Base-by-base conservation (phyloP, 805 yeast species). In the Pichia kluyveri region DNA sequence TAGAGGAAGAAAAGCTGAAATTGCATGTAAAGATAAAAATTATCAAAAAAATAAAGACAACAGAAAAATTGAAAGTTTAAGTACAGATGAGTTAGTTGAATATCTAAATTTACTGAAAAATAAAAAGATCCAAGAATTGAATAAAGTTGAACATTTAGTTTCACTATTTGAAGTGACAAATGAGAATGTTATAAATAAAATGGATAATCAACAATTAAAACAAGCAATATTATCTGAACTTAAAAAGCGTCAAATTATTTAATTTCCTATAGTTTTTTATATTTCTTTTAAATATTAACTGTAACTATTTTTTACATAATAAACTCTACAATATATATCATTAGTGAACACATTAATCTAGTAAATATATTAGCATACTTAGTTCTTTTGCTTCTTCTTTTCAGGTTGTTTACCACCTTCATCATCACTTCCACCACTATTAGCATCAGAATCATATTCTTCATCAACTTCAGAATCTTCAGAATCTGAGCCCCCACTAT, bases 391-490 rank as follows among this genome's bases (percentile, higher is more conserved):
- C 45, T 54, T 55, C 37, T 55, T 55, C 39, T 37, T 42, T 27
- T 47, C 47, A 2, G 53, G 55, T 40, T 54, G 50, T 10, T 30
- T 68, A 39, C 56, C 56, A 17, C 54, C 63, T 26, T 54, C 52
- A 15, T 30, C 68, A 38, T 56, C 57, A 17, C 55, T 63, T 26
- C 57, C 53, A 40, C 54, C 69, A 46, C 60, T 59, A 36, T 38
- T 43, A 23, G 65, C 83, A 56, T 85, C 86, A 12, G 88, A 82
- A 59, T 40, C 36, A 10, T 30, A 40, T 63, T 87, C 96, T 65
- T 86, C 95, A 8, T 90, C 95, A 40, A 81, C 80, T 56, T 86
- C 95, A 38, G 62, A 57, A 28, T 55, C 69, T 37, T 56, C 69
- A 36, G 53, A 43, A 8, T 42, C 56, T 38, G 47, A 59, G 23